Percentiles rank a stretch among this genome's conserved stretches.
phyloP scores from a whole-genome alignment of 1,284 basidiomycete species.

The Ustilago vetiveriae region DNA sequence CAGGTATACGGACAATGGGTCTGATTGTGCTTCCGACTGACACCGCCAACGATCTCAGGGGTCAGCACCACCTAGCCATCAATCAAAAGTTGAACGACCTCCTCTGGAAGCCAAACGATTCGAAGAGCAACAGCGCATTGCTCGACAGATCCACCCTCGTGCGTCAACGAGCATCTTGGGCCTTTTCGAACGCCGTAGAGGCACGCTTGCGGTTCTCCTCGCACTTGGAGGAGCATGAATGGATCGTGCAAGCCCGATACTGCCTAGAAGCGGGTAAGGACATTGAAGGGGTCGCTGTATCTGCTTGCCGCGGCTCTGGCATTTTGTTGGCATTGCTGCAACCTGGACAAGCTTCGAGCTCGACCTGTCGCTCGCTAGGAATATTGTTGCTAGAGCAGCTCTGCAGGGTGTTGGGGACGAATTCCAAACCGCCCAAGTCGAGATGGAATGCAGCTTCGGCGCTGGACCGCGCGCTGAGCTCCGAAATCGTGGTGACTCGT shows the following conservation, averaged over 20 bases:
- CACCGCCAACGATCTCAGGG: not conserved
- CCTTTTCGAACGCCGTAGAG: constrained; percentile 28
- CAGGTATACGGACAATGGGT: constrained; percentile 32
- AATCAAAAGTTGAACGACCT: not conserved
- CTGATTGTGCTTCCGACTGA: constrained; percentile 34
- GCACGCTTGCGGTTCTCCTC: constrained; percentile 4
- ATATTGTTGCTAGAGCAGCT: constrained; percentile 17
- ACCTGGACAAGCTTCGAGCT: not conserved
- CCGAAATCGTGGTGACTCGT: constrained; percentile 5
- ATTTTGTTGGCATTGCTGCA: constrained; percentile 19
- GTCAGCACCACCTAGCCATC: not conserved
- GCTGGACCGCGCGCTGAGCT: constrained; percentile 26
- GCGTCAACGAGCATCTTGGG: constrained; percentile 38
- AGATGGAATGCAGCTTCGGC: constrained; percentile 43
- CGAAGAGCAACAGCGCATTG: not conserved
- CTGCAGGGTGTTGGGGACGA: constrained; percentile 20
- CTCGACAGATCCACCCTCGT: constrained; percentile 34
- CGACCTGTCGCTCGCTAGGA: not conserved
- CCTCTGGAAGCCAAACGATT: constrained; percentile 2
- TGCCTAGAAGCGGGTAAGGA: constrained; percentile 28
- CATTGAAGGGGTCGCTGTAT: constrained; percentile 36
- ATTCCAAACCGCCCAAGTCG: constrained; percentile 36
- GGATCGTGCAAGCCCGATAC: constrained; percentile 15
- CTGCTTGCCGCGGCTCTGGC: constrained; percentile 27
- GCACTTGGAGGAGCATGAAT: not conserved